phyloP scores from a whole-genome alignment of 1,284 basidiomycete genomes.

The Anthracocystis panici-leucophaei region DNA sequence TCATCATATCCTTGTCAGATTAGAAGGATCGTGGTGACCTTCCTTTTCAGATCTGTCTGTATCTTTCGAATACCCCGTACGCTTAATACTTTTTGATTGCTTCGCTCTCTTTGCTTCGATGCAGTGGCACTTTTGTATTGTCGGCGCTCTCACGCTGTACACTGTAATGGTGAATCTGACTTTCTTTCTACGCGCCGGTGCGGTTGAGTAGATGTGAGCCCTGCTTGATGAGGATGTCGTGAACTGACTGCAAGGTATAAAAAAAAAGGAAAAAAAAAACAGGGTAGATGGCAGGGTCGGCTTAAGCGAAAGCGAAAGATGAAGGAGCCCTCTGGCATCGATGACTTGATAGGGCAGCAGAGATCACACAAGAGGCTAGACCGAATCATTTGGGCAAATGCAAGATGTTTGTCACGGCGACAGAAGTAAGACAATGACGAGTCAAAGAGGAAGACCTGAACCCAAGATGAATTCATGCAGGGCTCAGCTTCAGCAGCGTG shows the following conservation, averaged over 20 bases:
- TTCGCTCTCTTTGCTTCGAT: background rate
- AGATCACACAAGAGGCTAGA: too few species aligned
- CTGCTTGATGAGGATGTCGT: background rate
- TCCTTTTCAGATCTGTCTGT: background rate
- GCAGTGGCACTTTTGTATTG: background rate
- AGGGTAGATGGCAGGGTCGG: too few species aligned
- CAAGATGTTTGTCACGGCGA: background rate
- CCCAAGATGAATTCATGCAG: background rate
- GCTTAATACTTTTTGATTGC: background rate
- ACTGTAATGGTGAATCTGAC: conserved; percentile 1
- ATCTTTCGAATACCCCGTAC: background rate
- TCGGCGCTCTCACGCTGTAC: background rate
- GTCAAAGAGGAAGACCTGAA: background rate
- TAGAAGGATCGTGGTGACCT: background rate
- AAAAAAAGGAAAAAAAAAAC: too few species aligned
- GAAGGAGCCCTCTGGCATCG: too few species aligned
- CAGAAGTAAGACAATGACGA: too few species aligned
- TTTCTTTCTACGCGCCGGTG: background rate
- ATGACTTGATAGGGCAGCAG: too few species aligned
- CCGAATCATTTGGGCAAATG: background rate
- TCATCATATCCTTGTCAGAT: background rate
- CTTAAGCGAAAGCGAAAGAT: too few species aligned
- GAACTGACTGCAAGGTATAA: background rate
- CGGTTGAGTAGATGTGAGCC: background rate
- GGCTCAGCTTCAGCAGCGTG: background rate